phyloP scores from a whole-genome alignment of 1,284 basidiomycete species.

The Acaromyces ingoldii region DNA sequence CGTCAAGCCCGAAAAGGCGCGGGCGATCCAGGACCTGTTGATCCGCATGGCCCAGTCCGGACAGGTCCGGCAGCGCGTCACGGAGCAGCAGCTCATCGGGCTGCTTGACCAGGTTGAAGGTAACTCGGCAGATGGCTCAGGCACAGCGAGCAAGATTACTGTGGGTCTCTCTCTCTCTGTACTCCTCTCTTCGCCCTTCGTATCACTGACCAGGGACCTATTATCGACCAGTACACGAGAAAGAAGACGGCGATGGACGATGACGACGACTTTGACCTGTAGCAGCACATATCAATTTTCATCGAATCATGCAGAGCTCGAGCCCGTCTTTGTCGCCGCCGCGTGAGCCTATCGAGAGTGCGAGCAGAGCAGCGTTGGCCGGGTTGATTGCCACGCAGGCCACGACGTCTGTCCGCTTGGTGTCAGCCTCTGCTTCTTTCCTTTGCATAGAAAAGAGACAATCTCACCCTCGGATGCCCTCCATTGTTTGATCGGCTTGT shows the following conservation, averaged over 20 bases:
- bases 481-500: no score
- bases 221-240: constrained; percentile 28
- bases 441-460: no score
- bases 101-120: constrained; percentile 77
- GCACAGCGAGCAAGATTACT: constrained; percentile 38
- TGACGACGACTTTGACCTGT: constrained; percentile 40
- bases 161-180: constrained; percentile 20
- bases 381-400: no score
- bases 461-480: no score
- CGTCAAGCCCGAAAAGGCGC: constrained; percentile 80
- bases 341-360: no score
- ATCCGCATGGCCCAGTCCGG: constrained; percentile 86
- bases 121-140: not conserved
- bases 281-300: no score
- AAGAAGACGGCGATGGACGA: constrained; percentile 31
- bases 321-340: no score
- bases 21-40: constrained; percentile 78
- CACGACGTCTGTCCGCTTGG: no score
- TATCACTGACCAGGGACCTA: no score
- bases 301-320: no score
- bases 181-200: not conserved
- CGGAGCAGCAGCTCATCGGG: constrained; percentile 81
- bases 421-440: no score
- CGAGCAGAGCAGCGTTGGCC: no score
- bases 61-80: constrained; percentile 79